These are phyloP conservation scores for Rhodotorula diobovata DNA, from an alignment of 768 basidiomycete genomes.

Conservation along the genomic window DNA sequence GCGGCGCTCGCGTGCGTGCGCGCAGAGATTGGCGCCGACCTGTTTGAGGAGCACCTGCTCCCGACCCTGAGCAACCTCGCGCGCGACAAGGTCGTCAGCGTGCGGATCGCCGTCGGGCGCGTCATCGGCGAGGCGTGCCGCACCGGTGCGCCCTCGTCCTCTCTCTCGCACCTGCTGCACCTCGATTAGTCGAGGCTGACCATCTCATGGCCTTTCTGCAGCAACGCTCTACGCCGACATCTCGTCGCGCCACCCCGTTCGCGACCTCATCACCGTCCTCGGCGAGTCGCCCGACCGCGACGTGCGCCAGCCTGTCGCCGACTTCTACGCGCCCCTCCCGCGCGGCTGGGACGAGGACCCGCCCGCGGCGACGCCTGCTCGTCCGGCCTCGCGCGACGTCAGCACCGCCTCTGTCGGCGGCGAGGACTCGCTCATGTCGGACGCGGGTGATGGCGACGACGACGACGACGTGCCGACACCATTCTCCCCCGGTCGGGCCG, in stretches of 20 bases:
- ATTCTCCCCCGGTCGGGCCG: neutral
- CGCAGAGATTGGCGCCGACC: conserved; percentile 51
- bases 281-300: conserved; percentile 12
- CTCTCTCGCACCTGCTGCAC: too few species aligned
- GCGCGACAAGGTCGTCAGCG: conserved; percentile 69
- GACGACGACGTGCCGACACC: neutral
- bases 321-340: neutral
- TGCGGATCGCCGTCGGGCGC: conserved; percentile 79
- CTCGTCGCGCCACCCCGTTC: neutral
- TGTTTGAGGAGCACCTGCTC: conserved; percentile 53
- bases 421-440: neutral
- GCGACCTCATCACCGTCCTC: conserved; percentile 21
- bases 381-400: neutral
- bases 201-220: neutral
- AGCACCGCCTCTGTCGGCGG: too few species aligned
- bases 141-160: conserved; percentile 32
- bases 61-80: conserved; percentile 57
- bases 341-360: neutral
- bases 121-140: conserved; percentile 54
- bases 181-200: too few species aligned
- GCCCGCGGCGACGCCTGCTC: neutral
- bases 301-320: conserved; percentile 18
- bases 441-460: neutral
- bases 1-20: conserved; percentile 64
- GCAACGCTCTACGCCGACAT: conserved; percentile 26